phyloP scores from a whole-genome alignment of 768 basidiomycete genomes.

The Leccinellum rugosiceps region DNA sequence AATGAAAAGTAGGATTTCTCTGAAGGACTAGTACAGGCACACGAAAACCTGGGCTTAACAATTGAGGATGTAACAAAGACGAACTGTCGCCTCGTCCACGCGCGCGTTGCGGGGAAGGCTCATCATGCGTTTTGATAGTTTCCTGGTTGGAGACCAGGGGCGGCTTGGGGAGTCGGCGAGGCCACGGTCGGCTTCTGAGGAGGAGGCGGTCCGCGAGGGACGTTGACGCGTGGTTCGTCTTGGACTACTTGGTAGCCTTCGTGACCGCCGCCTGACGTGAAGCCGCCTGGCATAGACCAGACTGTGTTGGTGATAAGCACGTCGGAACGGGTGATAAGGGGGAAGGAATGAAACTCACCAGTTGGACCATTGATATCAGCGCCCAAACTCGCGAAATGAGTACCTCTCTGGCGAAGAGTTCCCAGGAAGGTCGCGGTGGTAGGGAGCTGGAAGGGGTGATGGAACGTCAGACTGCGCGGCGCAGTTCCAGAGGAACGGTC shows the following conservation, averaged over 20 bases:
- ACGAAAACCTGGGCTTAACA: not conserved
- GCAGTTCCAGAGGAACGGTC: not conserved
- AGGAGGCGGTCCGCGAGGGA: conserved; percentile 14
- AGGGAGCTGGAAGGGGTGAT: conserved; percentile 48
- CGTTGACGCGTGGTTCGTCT: conserved; percentile 33
- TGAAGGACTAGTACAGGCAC: not conserved
- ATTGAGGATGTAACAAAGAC: not conserved
- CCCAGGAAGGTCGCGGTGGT: conserved; percentile 50
- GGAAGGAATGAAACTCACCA: conserved; percentile 34
- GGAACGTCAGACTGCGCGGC: not conserved
- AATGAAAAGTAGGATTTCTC: not conserved
- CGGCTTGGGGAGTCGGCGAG: conserved; percentile 11
- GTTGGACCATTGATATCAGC: conserved; percentile 56
- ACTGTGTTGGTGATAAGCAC: conserved; percentile 37
- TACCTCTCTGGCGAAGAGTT: conserved; percentile 57
- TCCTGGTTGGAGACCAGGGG: conserved; percentile 18
- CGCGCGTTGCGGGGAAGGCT: not conserved
- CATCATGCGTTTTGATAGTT: conserved; percentile 25
- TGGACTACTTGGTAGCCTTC: conserved; percentile 65
- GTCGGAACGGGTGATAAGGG: not conserved
- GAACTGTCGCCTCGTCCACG: not conserved
- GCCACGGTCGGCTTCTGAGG: conserved; percentile 12
- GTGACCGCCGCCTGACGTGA: conserved; percentile 45
- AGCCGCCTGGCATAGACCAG: conserved; percentile 78
- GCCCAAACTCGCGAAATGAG: conserved; percentile 49